These are phyloP conservation scores for Dothideomycetes sp. DNA, from an alignment of 2,329 filamentous ascomycete species.

Conservation along the genomic window DNA sequence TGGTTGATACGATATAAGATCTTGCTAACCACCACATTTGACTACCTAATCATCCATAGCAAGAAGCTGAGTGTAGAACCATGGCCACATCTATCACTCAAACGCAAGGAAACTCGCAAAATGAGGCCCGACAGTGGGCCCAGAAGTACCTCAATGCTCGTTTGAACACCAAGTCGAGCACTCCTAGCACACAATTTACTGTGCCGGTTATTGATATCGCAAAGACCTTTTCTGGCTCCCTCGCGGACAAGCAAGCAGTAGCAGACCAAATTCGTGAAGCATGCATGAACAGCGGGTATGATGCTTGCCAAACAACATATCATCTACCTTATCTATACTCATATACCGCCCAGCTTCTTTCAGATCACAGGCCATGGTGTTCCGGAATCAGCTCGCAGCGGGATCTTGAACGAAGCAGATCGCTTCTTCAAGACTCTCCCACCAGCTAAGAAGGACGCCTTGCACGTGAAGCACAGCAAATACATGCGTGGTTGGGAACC, in stretches of 20 bases:
- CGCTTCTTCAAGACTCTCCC: slow-evolving; percentile 33
- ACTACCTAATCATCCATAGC: no score
- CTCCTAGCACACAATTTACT: slow-evolving; percentile 2
- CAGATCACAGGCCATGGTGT: slow-evolving; percentile 8
- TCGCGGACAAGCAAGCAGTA: slow-evolving; percentile 26
- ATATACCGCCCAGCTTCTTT: slow-evolving; percentile 9
- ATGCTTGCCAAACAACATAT: slow-evolving; percentile 28
- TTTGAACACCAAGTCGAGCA: slow-evolving; percentile 1
- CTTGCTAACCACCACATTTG: no score
- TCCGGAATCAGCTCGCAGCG: slow-evolving; percentile 16
- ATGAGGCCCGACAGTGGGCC: slow-evolving; percentile 5
- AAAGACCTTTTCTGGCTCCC: slow-evolving; percentile 24
- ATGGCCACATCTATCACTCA: background rate
- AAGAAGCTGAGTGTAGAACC: background rate
- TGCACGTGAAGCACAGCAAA: slow-evolving; percentile 28
- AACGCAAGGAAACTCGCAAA: background rate
- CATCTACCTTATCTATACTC: background rate
- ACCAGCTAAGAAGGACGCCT: slow-evolving; percentile 32
- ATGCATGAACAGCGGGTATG: slow-evolving; percentile 32
- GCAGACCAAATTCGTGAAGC: slow-evolving; percentile 31
- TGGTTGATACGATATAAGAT: background rate
- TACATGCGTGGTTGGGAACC: slow-evolving; percentile 32
- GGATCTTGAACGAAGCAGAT: slow-evolving; percentile 27
- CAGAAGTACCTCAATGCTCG: slow-evolving; percentile 7
- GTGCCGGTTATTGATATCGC: slow-evolving; percentile 32